Percentiles rank a stretch among this genome's conserved stretches.
phyloP scores from a whole-genome alignment of 495 filamentous ascomycete species.

The Aspergillus bertholletiae region DNA sequence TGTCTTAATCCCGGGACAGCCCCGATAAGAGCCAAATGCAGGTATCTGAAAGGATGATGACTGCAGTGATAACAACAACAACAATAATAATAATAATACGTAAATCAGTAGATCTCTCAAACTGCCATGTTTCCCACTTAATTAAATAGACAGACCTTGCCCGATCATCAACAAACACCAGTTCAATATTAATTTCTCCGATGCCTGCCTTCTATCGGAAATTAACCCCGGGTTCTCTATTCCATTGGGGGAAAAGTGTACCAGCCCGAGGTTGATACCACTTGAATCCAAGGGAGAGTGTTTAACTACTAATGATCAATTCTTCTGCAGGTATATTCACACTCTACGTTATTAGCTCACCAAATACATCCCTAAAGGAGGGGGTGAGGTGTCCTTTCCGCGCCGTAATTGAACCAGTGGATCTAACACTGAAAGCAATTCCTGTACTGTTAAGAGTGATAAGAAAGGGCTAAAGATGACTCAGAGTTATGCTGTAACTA shows the following conservation, averaged over 20 bases:
- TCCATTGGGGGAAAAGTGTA: too few species aligned
- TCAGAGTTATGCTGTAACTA: not conserved
- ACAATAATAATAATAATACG: slow-evolving; percentile 34
- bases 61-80: too few species aligned
- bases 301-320: too few species aligned
- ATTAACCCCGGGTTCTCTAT: too few species aligned
- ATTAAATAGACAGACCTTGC: not conserved
- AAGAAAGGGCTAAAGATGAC: slow-evolving; percentile 4
- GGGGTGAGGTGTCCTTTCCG: not conserved
- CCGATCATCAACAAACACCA: not conserved
- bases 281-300: too few species aligned
- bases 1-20: slow-evolving; percentile 12
- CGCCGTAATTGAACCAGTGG: not conserved
- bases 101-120: slow-evolving; percentile 19
- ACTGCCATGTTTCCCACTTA: not conserved
- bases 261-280: too few species aligned
- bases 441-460: not conserved
- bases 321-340: too few species aligned
- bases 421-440: not conserved
- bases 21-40: slow-evolving; percentile 26
- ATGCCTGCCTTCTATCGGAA: too few species aligned
- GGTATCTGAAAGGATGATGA: too few species aligned
- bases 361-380: not conserved
- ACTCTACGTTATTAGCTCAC: not conserved
- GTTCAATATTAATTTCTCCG: too few species aligned